phyloP scores from a whole-genome alignment of 495 filamentous ascomycete genomes.

The Hamigera avellanea region DNA sequence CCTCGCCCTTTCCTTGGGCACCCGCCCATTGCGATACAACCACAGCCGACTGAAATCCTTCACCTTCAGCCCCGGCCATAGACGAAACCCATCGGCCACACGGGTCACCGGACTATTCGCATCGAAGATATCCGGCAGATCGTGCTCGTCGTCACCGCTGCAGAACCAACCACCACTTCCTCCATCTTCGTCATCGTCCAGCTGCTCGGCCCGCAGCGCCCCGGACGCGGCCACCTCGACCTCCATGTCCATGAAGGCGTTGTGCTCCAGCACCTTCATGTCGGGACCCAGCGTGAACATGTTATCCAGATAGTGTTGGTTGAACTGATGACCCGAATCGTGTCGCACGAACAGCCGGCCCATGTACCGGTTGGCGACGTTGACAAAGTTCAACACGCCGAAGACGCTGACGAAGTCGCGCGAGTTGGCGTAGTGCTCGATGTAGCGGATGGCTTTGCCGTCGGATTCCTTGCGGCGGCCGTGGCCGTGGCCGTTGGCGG shows the following conservation, averaged over 20 bases:
- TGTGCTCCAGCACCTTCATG: slow-evolving; percentile 13
- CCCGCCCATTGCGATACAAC: slow-evolving; percentile 63
- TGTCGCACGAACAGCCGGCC: slow-evolving; percentile 62
- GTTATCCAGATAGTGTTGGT: slow-evolving; percentile 68
- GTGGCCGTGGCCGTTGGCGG: background rate
- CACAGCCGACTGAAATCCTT: slow-evolving; percentile 64
- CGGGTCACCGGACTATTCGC: background rate
- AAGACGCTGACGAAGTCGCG: slow-evolving; percentile 65
- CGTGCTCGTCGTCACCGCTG: too few species aligned
- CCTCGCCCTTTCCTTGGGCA: too few species aligned
- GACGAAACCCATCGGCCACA: too few species aligned
- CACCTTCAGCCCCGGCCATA: slow-evolving; percentile 26
- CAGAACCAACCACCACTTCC: too few species aligned
- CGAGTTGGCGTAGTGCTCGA: slow-evolving; percentile 78
- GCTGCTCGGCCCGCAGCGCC: too few species aligned
- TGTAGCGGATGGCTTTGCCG: slow-evolving; percentile 44
- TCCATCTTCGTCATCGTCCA: too few species aligned
- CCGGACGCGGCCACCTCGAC: slow-evolving; percentile 3
- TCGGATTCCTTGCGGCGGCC: background rate
- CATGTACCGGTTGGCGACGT: slow-evolving; percentile 47
- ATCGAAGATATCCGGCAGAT: background rate
- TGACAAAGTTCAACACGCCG: slow-evolving; percentile 57
- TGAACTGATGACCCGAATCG: slow-evolving; percentile 60
- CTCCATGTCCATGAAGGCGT: slow-evolving; percentile 26
- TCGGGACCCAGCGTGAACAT: slow-evolving; percentile 51